These are phyloP conservation scores for Volutella citrinella DNA, from an alignment of 2,329 filamentous ascomycete genomes.

Conservation along the genomic window DNA sequence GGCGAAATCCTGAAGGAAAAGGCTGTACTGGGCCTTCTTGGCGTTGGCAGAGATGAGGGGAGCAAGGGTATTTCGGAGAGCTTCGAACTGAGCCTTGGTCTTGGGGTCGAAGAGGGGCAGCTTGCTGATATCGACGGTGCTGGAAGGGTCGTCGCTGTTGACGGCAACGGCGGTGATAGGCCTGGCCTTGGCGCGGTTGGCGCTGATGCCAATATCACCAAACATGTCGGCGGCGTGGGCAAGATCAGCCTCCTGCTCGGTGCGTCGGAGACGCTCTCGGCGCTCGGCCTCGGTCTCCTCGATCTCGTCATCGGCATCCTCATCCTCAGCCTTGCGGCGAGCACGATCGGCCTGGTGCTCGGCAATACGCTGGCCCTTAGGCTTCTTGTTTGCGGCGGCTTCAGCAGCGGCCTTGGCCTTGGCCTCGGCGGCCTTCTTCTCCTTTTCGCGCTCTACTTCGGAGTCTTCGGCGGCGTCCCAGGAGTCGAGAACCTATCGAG, in stretches of 20 bases:
- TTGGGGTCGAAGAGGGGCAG: conserved; percentile 85
- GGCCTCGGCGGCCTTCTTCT: conserved; percentile 76
- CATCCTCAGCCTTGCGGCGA: conserved; percentile 48
- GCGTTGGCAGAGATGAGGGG: conserved; percentile 72
- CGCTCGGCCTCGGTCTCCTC: conserved; percentile 71
- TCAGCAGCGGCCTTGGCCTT: conserved; percentile 89
- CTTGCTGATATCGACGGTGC: conserved; percentile 75
- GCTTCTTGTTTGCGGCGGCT: conserved; percentile 87
- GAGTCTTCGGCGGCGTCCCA: conserved; percentile 98
- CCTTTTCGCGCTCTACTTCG: conserved; percentile 94
- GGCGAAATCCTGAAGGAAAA: conserved; percentile 88
- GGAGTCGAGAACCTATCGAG: conserved; percentile 78
- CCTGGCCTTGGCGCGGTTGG: conserved; percentile 61
- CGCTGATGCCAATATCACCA: conserved; percentile 65
- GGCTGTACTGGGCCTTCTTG: conserved; percentile 85
- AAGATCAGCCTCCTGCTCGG: conserved; percentile 85
- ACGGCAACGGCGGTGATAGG: conserved; percentile 64
- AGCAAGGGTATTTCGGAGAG: conserved; percentile 72
- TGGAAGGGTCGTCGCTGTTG: conserved; percentile 70
- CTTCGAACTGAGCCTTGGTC: conserved; percentile 82
- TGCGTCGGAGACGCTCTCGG: conserved; percentile 70
- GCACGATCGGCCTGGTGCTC: conserved; percentile 67
- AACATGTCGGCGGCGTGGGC: conserved; percentile 90
- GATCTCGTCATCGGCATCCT: conserved; percentile 59
- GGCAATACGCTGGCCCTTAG: conserved; percentile 80